phyloP scores from a whole-genome alignment of 2,329 filamentous ascomycete genomes.

The Phoma sp. region DNA sequence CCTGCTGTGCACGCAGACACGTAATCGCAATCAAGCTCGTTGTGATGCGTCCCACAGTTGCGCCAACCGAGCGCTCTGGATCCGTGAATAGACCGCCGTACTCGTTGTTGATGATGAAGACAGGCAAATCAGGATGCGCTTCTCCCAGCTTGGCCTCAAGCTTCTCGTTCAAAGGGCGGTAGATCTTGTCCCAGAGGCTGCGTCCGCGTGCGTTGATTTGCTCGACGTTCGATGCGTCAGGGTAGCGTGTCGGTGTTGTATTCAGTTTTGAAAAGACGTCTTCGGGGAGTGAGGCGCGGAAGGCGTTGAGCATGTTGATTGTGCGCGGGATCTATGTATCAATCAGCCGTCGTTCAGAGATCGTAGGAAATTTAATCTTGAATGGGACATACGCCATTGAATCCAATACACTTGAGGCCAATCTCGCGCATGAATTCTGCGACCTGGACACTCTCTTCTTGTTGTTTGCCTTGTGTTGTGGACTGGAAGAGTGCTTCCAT shows the following conservation, averaged over 20 bases:
- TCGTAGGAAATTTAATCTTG: not conserved
- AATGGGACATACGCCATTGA: slow-evolving; percentile 64
- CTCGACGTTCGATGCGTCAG: slow-evolving; percentile 58
- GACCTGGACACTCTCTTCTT: slow-evolving; percentile 53
- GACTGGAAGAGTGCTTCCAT: slow-evolving; percentile 67
- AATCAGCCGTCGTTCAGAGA: not conserved
- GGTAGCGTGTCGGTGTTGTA: slow-evolving; percentile 61
- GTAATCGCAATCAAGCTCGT: slow-evolving; percentile 77
- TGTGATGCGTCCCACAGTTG: slow-evolving; percentile 70
- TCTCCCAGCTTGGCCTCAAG: slow-evolving; percentile 72
- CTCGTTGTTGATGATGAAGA: slow-evolving; percentile 77
- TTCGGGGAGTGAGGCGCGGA: slow-evolving; percentile 67
- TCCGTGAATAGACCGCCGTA: slow-evolving; percentile 78
- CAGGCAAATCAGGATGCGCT: slow-evolving; percentile 82
- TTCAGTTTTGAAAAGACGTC: slow-evolving; percentile 62
- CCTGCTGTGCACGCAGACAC: slow-evolving; percentile 78
- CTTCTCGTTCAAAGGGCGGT: slow-evolving; percentile 75
- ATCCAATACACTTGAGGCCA: slow-evolving; percentile 77
- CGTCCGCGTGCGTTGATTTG: slow-evolving; percentile 65
- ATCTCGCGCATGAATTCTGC: slow-evolving; percentile 78
- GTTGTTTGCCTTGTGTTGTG: slow-evolving; percentile 28
- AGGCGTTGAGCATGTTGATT: slow-evolving; percentile 81
- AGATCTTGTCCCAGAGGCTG: slow-evolving; percentile 76
- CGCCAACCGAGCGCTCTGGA: slow-evolving; percentile 58
- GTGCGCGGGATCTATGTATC: slow-evolving; percentile 70